phyloP scores from a whole-genome alignment of 805 yeast genomes.

The Schwanniomyces sp. region DNA sequence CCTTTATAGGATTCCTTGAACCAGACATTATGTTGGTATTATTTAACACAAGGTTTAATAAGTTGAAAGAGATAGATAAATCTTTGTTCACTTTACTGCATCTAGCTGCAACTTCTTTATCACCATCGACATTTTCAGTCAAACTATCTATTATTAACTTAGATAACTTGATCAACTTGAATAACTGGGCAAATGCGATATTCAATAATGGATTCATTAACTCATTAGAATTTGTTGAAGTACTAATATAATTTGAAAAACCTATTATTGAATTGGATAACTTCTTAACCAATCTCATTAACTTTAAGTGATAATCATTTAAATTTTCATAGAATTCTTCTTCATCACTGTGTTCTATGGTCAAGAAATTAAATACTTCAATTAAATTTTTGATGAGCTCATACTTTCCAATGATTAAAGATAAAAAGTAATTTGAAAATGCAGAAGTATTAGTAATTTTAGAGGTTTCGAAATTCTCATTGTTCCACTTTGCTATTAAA shows the following conservation, averaged over 20 bases:
- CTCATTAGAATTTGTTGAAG: constrained; percentile 11
- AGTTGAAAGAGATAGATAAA: constrained; percentile 31
- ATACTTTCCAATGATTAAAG: constrained; percentile 31
- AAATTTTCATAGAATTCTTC: constrained; percentile 20
- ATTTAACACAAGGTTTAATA: constrained; percentile 25
- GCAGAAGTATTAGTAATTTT: neutral
- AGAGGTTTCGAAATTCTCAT: neutral
- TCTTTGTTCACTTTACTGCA: constrained; percentile 37
- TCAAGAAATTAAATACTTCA: constrained; percentile 23
- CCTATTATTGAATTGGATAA: constrained; percentile 25
- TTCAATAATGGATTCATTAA: constrained; percentile 32
- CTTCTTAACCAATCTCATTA: constrained; percentile 37
- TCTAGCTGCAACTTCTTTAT: constrained; percentile 26
- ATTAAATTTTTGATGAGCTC: constrained; percentile 35
- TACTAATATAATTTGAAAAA: constrained; percentile 29
- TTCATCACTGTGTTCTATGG: constrained; percentile 12
- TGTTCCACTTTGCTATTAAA: constrained; percentile 4
- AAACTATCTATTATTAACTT: constrained; percentile 36
- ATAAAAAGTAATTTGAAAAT: constrained; percentile 16
- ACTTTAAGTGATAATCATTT: constrained; percentile 39
- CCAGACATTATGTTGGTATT: constrained; percentile 24
- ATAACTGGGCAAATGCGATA: constrained; percentile 30
- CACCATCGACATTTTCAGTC: constrained; percentile 14
- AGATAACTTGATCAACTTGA: constrained; percentile 33
- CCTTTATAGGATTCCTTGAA: constrained; percentile 19